Conservation (phyloP, 176 grass and related monocot species). For the Rhynchospora pubera region DNA sequence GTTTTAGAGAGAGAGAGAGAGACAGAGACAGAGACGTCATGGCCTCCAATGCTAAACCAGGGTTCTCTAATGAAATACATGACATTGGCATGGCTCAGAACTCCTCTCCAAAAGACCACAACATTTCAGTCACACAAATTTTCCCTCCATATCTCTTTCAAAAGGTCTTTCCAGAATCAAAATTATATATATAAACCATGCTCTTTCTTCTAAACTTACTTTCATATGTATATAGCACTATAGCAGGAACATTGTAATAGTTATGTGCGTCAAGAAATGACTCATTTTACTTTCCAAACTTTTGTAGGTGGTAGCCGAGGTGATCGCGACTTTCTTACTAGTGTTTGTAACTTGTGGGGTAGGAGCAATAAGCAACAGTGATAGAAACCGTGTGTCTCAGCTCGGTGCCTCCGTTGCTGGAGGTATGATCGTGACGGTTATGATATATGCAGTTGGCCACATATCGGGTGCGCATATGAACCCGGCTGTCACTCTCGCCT, state of each 20-base stretch:
- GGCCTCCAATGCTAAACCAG: conserved; percentile 17
- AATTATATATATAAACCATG: neutral
- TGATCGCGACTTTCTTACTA: conserved; percentile 81
- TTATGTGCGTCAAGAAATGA: neutral
- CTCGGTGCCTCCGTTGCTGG: conserved; percentile 64
- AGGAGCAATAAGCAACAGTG: conserved; percentile 57
- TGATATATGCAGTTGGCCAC: conserved; percentile 92
- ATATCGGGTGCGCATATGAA: conserved; percentile 97
- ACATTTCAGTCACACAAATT: conserved; percentile 49
- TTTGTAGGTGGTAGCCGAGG: conserved; percentile 66
- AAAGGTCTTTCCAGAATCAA: conserved; percentile 35
- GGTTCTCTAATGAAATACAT: conserved; percentile 85
- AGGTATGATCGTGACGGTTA: conserved; percentile 73
- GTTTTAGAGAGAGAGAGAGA: conserved; percentile 16
- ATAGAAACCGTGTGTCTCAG: conserved; percentile 58
- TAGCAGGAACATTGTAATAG: neutral
- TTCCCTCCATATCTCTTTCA: conserved; percentile 63
- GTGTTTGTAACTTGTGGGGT: conserved; percentile 82
- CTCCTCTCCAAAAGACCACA: conserved; percentile 38
- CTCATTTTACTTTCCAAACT: neutral
- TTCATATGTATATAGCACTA: neutral
- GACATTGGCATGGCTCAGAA: conserved; percentile 60
- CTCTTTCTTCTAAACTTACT: neutral
- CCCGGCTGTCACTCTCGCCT: conserved; percentile 88
- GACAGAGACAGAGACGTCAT: neutral